Conservation (phyloP, 805 yeast genomes). For the Sugiyamaella qingdaonensis region DNA sequence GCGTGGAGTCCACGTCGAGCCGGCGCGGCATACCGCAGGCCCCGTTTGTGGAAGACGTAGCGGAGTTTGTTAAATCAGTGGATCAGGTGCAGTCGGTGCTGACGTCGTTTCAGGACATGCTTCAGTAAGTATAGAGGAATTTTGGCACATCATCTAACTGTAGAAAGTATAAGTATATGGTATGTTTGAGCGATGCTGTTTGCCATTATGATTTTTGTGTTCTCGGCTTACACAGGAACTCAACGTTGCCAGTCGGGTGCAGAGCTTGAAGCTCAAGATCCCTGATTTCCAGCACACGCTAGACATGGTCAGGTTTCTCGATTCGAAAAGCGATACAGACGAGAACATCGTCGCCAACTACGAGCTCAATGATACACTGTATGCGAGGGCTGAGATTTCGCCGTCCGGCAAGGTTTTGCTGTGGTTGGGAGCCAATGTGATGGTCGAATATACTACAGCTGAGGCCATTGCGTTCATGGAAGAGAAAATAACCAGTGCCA, state of each 20-base stretch:
- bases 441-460: constrained; percentile 88
- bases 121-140: constrained; percentile 42
- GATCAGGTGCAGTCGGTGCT: constrained; percentile 69
- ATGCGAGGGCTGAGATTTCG: constrained; percentile 72
- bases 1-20: constrained; percentile 36
- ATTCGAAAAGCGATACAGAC: constrained; percentile 39
- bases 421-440: constrained; percentile 98
- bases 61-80: constrained; percentile 60
- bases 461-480: constrained; percentile 76
- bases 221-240: constrained; percentile 35
- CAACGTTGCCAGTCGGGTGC: constrained; percentile 38
- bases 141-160: neutral
- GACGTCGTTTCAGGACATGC: constrained; percentile 74
- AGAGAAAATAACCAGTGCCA: constrained; percentile 59
- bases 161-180: constrained; percentile 83
- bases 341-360: constrained; percentile 67
- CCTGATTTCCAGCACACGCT: constrained; percentile 92
- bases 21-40: constrained; percentile 98
- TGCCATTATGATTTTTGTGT: neutral
- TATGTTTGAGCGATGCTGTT: constrained; percentile 41
- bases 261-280: constrained; percentile 57
- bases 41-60: constrained; percentile 84
- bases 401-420: constrained; percentile 65
- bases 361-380: constrained; percentile 89
- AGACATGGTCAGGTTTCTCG: constrained; percentile 61